A percentile compares a stretch with the other conserved stretches of the same genome.
Evolutionary conservation across 495 filamentous ascomycete genomes (phyloP).

Genomic region (Elasticomyces elasticus): DNA sequence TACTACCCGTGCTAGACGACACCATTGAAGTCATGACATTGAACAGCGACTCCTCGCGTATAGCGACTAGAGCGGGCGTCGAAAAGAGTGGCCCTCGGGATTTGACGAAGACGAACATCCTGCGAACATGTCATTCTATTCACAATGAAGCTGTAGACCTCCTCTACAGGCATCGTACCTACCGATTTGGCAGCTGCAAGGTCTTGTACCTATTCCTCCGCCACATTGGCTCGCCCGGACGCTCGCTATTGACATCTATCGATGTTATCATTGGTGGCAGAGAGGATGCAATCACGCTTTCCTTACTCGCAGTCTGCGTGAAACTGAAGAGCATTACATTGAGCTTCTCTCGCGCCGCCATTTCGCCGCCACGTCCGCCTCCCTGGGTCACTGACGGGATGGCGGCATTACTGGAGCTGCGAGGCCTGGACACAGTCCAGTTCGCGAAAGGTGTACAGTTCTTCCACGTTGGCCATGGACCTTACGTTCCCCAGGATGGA

Average conservation of each 20-base stretch:
- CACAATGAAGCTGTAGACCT: conserved; percentile 13
- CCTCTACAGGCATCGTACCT: conserved; percentile 12
- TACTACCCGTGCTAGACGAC: conserved; percentile 5
- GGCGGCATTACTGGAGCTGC: conserved; percentile 8
- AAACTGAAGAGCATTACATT: conserved; percentile 6
- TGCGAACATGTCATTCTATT: conserved; percentile 12
- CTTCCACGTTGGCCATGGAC: conserved; percentile 3
- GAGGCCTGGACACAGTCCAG: conserved; percentile 7
- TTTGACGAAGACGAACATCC: conserved; percentile 11
- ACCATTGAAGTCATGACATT: conserved; percentile 8
- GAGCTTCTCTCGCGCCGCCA: not conserved
- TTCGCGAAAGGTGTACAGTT: not conserved
- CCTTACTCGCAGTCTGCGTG: conserved; percentile 12
- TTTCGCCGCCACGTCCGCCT: conserved; percentile 4
- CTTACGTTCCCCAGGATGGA: too few relatives aligned
- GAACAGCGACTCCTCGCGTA: conserved; percentile 13
- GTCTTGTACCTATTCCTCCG: conserved; percentile 21
- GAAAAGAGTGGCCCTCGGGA: conserved; percentile 10
- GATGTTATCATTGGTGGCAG: conserved; percentile 8
- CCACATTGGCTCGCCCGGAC: conserved; percentile 13
- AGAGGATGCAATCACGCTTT: conserved; percentile 20
- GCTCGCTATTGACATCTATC: not conserved
- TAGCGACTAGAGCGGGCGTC: conserved; percentile 2
- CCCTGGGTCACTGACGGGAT: conserved; percentile 15
- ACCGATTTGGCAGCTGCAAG: conserved; percentile 7